Conservation (phyloP, 768 basidiomycete species). For the Psilocybe cubensis region DNA sequence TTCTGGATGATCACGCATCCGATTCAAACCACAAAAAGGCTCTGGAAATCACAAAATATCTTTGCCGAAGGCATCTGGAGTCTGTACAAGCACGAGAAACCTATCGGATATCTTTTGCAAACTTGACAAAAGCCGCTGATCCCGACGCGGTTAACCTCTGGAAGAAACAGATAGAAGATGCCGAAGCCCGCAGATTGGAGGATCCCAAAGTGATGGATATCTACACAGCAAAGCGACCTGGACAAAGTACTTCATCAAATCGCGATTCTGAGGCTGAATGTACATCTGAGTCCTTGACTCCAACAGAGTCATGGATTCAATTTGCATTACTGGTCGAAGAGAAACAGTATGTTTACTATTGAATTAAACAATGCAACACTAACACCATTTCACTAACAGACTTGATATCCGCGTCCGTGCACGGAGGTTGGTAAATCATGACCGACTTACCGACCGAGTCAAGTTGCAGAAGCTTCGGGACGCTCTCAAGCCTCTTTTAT, state of each 20-base stretch:
- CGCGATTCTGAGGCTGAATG: neutral
- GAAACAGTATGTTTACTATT: conserved; percentile 2
- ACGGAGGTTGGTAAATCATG: neutral
- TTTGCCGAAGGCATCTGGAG: neutral
- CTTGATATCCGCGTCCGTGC: neutral
- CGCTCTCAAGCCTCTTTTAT: too few species aligned
- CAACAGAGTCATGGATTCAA: neutral
- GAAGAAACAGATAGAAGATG: neutral
- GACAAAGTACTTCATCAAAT: too few species aligned
- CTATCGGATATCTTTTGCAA: neutral
- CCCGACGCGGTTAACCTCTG: neutral
- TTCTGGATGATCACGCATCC: conserved; percentile 26
- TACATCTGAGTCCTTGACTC: rapidly evolving
- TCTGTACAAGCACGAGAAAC: neutral
- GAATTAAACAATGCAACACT: neutral
- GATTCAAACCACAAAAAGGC: conserved; percentile 29
- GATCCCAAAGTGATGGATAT: conserved; percentile 3
- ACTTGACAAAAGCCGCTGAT: neutral
- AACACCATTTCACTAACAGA: neutral
- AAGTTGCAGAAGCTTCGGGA: too few species aligned
- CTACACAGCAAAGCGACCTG: neutral
- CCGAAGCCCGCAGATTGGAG: neutral
- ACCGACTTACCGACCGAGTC: too few species aligned
- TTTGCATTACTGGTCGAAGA: conserved; percentile 1
- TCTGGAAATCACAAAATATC: conserved; percentile 11